Base-by-base conservation (phyloP, 2,329 filamentous ascomycete species). In the Aspergillus tamarii region DNA sequence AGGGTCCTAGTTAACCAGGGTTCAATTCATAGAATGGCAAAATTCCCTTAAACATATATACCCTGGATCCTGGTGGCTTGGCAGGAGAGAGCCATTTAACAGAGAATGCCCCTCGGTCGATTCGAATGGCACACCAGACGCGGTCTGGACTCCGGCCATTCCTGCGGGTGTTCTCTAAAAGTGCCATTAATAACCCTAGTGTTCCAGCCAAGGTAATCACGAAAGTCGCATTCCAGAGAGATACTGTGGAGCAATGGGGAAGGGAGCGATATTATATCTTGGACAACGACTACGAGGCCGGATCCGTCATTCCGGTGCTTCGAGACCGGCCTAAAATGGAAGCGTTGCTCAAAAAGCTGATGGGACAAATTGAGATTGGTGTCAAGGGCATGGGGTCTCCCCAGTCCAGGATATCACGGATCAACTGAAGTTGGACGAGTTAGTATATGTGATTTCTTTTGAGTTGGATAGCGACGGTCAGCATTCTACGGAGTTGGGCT, bases 31-130 rank as follows among this genome's bases (percentile, higher is more conserved):
- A 78, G 76, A 69, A 71, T 16, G 74, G 67, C 2, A 75, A 73
- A 62, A 77, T 78, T 43, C 66, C 73, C 11, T 70, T 78, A n/a
- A 74, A 77, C 60, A 73, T 78, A 59, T 77, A 72, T 67, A 77
- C 74, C 1, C 66, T 78, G 55, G 75, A 78, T 61, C 76, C 75
- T 7, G 76, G 76, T 23, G 70, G 65, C 6, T 69, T 77, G 61
- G 63, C 67, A 14, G 73, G 74, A 19, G 66, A 72, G 10, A 72
- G 66, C 28, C 70, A 71, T 34, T 60, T 73, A 32, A 67, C 69
- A n/a, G 68, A 65, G 7, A 63, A 67, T 21, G 68, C 69, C 1
- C 74, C 75, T 50, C 59, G 71, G 60, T 76, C 73, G 14, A 68
- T 77, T 43, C 64, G 69, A 67, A 68, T 77, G 63, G 71, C 69